Conservation (phyloP, 2,329 filamentous ascomycete genomes). For the Alternaria alternata region DNA sequence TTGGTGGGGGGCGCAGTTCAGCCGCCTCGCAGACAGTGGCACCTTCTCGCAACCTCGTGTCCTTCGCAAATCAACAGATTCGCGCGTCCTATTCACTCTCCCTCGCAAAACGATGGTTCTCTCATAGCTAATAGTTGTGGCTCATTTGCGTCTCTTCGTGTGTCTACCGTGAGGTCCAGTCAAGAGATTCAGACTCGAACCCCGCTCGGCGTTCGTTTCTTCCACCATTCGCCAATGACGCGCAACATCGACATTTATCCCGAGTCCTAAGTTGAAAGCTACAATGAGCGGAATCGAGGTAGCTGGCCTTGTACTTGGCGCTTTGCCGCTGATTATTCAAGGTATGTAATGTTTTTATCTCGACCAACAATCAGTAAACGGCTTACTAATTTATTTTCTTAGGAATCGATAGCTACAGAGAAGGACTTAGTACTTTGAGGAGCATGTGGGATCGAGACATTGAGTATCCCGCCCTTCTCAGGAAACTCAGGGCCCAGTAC, state of each 20-base stretch:
- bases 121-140: neutral
- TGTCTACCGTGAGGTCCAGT: conserved; percentile 8
- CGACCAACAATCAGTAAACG: neutral
- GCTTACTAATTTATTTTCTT: conserved; percentile 2
- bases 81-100: neutral
- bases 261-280: neutral
- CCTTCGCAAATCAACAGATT: conserved; percentile 2
- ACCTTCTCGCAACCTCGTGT: conserved; percentile 6
- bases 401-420: conserved; percentile 50
- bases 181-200: conserved; percentile 5
- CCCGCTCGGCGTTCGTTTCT: conserved; percentile 16
- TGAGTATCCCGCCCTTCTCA: conserved; percentile 47
- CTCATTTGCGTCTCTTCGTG: neutral
- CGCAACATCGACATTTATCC: conserved; percentile 1
- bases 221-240: conserved; percentile 12
- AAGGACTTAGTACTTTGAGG: conserved; percentile 52
- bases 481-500: conserved; percentile 49
- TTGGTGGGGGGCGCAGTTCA: conserved; percentile 19
- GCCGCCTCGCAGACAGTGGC: conserved; percentile 8
- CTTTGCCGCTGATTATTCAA: conserved; percentile 50
- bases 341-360: conserved; percentile 23
- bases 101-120: neutral
- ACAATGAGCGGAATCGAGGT: conserved; percentile 45
- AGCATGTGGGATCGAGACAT: conserved; percentile 48
- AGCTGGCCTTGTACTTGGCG: conserved; percentile 48